phyloP scores from a whole-genome alignment of 2,329 filamentous ascomycete genomes.

The Talaromyces rugulosus region DNA sequence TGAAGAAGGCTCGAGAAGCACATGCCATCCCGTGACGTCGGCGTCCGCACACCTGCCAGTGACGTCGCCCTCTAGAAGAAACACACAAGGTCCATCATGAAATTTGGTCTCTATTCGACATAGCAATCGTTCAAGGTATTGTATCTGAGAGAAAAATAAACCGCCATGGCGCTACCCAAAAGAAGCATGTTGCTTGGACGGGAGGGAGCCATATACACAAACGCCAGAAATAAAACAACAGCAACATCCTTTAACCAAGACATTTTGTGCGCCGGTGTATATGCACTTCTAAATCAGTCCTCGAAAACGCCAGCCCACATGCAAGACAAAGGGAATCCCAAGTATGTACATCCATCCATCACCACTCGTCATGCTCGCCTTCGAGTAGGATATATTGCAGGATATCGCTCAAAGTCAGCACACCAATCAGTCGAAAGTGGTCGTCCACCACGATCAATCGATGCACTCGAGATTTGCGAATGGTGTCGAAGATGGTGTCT shows the following conservation, averaged over 20 bases:
- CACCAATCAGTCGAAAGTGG: conserved; percentile 75
- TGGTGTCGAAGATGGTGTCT: conserved; percentile 94
- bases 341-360: conserved; percentile 15
- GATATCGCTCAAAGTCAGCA: conserved; percentile 93
- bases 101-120: not conserved
- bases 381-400: conserved; percentile 87
- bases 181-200: not conserved
- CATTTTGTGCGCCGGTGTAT: conserved; percentile 1
- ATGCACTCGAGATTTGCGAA: conserved; percentile 91
- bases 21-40: not conserved
- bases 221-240: not conserved
- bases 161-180: not conserved
- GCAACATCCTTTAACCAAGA: not conserved
- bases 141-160: not conserved
- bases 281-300: conserved; percentile 5
- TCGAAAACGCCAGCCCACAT: conserved; percentile 30
- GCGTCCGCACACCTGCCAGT: not conserved
- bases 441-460: conserved; percentile 91
- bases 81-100: not conserved
- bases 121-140: not conserved
- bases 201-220: not conserved
- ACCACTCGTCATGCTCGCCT: conserved; percentile 60
- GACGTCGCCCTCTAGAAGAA: not conserved
- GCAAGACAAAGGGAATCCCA: conserved; percentile 19
- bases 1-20: not conserved